These are phyloP conservation scores for Gnomoniopsis sp. DNA, from an alignment of 2,329 filamentous ascomycete species.

Conservation along the genomic window DNA sequence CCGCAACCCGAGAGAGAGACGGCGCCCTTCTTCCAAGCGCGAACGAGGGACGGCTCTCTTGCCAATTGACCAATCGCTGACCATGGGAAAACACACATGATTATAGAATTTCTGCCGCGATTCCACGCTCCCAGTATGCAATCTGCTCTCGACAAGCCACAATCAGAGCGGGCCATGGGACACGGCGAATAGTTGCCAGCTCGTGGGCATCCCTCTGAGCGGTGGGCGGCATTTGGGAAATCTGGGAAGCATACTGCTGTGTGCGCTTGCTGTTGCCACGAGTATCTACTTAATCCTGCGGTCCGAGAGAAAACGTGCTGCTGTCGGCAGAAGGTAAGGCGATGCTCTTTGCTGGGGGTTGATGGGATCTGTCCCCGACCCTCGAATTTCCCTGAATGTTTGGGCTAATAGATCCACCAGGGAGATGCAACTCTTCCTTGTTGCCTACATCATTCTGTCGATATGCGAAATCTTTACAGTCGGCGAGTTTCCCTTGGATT, in stretches of 20 bases:
- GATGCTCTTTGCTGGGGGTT: background rate
- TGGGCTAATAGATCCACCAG: conserved; percentile 42
- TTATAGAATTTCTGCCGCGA: conserved; percentile 85
- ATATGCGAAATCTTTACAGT: conserved; percentile 97
- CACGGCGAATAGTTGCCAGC: conserved; percentile 56
- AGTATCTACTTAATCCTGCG: conserved; percentile 68
- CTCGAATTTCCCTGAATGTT: background rate
- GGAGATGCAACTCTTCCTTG: conserved; percentile 93
- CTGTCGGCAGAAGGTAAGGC: conserved; percentile 82
- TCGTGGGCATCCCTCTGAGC: conserved; percentile 72
- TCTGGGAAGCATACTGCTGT: conserved; percentile 78
- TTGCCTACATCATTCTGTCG: conserved; percentile 80
- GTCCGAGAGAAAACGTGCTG: conserved; percentile 87
- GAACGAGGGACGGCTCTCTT: background rate
- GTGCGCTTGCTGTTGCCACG: conserved; percentile 69
- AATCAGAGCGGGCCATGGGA: conserved; percentile 58
- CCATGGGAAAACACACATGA: conserved; percentile 14
- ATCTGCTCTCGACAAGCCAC: conserved; percentile 64
- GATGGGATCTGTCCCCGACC: conserved; percentile 3
- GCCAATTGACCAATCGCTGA: conserved; percentile 23
- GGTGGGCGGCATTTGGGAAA: conserved; percentile 70
- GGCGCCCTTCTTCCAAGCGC: background rate
- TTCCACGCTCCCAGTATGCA: conserved; percentile 79
- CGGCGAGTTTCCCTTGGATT: conserved; percentile 76
- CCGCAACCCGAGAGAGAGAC: background rate